Conservation (phyloP, 2,329 filamentous ascomycete genomes). For the Cordyceps cicadae region DNA sequence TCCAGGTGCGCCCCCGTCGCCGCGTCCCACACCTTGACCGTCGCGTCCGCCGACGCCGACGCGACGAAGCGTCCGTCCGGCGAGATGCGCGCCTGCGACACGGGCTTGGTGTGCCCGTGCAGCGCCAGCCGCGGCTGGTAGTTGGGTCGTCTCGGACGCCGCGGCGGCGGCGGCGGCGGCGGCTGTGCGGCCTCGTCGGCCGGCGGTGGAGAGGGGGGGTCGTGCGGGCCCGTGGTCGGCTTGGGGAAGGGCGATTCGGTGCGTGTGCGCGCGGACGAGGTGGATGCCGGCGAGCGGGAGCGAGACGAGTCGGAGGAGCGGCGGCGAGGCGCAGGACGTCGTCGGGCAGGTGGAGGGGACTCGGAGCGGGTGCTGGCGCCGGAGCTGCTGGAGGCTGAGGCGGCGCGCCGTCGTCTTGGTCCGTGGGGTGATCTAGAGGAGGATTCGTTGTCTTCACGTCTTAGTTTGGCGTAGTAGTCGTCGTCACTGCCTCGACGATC, state of each 20-base stretch:
- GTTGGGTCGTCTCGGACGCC: slow-evolving; percentile 48
- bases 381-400: slow-evolving; percentile 25
- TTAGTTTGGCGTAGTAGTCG: slow-evolving; percentile 21
- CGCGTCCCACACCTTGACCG: slow-evolving; percentile 86
- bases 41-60: slow-evolving; percentile 80
- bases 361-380: slow-evolving; percentile 31
- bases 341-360: slow-evolving; percentile 21
- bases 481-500: slow-evolving; percentile 16
- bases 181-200: slow-evolving; percentile 14
- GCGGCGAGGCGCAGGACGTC: slow-evolving; percentile 21
- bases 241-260: slow-evolving; percentile 22
- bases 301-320: slow-evolving; percentile 15
- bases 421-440: slow-evolving; percentile 25
- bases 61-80: slow-evolving; percentile 87
- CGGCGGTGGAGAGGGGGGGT: not conserved
- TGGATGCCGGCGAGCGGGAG: slow-evolving; percentile 21
- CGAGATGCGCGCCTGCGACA: slow-evolving; percentile 83
- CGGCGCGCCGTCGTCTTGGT: slow-evolving; percentile 20
- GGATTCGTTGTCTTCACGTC: slow-evolving; percentile 14
- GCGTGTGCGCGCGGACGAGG: slow-evolving; percentile 24
- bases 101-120: slow-evolving; percentile 66
- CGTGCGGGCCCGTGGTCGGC: not conserved
- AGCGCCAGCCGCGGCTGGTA: slow-evolving; percentile 65
- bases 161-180: not conserved
- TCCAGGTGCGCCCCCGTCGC: slow-evolving; percentile 70